Base-by-base conservation (phyloP, 2,329 filamentous ascomycete species). In the Sarocladium strictum region DNA sequence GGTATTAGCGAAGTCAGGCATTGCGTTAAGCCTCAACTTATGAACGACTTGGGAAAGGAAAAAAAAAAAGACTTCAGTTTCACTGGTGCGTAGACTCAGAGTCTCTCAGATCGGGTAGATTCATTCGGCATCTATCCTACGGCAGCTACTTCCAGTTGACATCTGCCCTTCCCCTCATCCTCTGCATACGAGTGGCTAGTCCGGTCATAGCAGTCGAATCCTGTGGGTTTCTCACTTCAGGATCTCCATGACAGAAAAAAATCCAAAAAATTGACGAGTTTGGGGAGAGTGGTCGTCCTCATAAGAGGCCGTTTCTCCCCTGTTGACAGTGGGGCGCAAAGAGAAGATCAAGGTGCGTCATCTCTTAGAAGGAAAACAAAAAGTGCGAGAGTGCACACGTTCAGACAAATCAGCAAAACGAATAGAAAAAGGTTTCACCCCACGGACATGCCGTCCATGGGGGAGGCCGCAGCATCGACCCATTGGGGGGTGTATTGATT, bases 381-480 rank as follows among this genome's bases (percentile, higher is more conserved):
- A 51, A 51, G n/a, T 33, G 26, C 23, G 29, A n/a, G 47, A 33
- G 17, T 51, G 47, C 47, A 19, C 47, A 51, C 47, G 29, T 33
- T 51, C 47, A 51, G 47, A 51, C 26, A 35, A 21, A 33, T 35
- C 47, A 51, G 35, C 47, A 51, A 51, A 51, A 51, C 26, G 47
- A 51, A 51, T 21, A 51, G 26, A 35, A 51, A 21, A 17, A 10
- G 15, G 4, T 32, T 24, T 51, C 47, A 51, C 47, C 64, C 63
- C 64, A 60, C 56, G 61, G 60, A 63, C 60, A 54, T 43, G 40
- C 51, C 54, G 53, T 62, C 55, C 59, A 67, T 67, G 66, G 69
- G 71, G 62, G 74, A 71, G 75, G 74, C 63, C 75, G 76, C 70
- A 79, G 76, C 74, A 79, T 78, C 76, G 76, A 76, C 76, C 76